Evolutionary conservation across 345 rosid genomes (phyloP), one percentile per base, ranked within the genome.

Genomic region (Chamaenerion angustifolium): DNA sequence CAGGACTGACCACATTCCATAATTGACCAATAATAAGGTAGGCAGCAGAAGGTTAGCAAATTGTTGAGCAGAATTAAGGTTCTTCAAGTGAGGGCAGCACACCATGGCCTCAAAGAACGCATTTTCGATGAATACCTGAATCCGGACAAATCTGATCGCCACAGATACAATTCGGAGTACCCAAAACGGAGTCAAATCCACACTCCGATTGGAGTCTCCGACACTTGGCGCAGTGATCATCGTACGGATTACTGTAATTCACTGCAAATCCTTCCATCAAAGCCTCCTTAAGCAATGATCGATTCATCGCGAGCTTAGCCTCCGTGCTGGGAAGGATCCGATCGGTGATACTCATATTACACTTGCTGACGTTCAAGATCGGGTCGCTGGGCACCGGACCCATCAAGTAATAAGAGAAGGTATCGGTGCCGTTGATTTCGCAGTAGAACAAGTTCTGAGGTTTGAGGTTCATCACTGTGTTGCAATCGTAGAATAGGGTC

Each of bases 261-360:
- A 61, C 68, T 16, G 18, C 45, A 23, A 73, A 77, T 43, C 75
- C 82, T 8, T 50, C 57, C 55, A 43, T 71, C 52, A 77, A 45
- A 64, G 57, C 70, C 25, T 71, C 58, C 16, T 4, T 6, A 16
- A 76, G 67, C 54, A 46, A 5, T 10, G 68, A 68, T 40, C 48
- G 43, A 35, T 65, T 10, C 1, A 2, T 8, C 12, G 4, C 6
- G 11, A 70, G 64, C 65, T 8, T 10, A 9, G 8, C 47, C 13
- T 2, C 55, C 8, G 49, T 37, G 10, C 31, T 49, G 16, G 1
- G 12, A 1, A 13, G 27, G 11, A 74, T 11, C 8, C 71, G 73
- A 12, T 66, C 71, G 0, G 12, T 21, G 27, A 68, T 42, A 11
- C 56, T 51, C 13, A 10, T 16, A 1, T 11, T 21, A 42, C 77